Conservation (phyloP, 2,329 filamentous ascomycete species). For the Ascosphaera apis region DNA sequence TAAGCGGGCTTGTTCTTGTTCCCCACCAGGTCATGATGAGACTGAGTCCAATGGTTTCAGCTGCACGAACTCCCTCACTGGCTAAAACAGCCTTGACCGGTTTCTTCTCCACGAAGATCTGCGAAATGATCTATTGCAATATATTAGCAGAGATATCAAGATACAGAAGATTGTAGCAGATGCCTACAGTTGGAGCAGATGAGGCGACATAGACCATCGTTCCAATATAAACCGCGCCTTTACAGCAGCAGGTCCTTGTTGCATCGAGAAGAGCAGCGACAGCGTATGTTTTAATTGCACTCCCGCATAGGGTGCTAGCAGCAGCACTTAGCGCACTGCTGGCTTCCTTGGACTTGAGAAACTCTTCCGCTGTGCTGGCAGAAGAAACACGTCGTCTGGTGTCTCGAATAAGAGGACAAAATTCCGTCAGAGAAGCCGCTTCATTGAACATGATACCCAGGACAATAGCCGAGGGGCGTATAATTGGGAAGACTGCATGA, state of each 20-base stretch:
- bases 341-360: slow-evolving; percentile 80
- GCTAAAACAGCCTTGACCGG: slow-evolving; percentile 77
- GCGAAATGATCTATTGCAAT: slow-evolving; percentile 47
- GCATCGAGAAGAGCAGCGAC: slow-evolving; percentile 82
- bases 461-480: slow-evolving; percentile 96
- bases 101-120: slow-evolving; percentile 77
- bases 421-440: slow-evolving; percentile 64
- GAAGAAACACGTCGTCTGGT: slow-evolving; percentile 82
- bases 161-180: background rate
- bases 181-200: slow-evolving; percentile 60
- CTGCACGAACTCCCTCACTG: slow-evolving; percentile 56
- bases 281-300: slow-evolving; percentile 71
- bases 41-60: slow-evolving; percentile 82
- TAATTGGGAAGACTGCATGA: slow-evolving; percentile 42
- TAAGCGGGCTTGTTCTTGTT: slow-evolving; percentile 75
- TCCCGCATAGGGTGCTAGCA: slow-evolving; percentile 76
- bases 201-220: slow-evolving; percentile 77
- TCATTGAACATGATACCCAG: slow-evolving; percentile 94
- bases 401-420: slow-evolving; percentile 76
- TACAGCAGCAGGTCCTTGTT: slow-evolving; percentile 86
- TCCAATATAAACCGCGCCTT: slow-evolving; percentile 87
- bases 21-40: slow-evolving; percentile 96
- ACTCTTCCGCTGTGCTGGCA: slow-evolving; percentile 90
- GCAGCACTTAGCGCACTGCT: slow-evolving; percentile 67
- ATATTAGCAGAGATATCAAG: slow-evolving; percentile 1